A percentile compares a stretch with the other conserved stretches of the same genome.
Conservation (phyloP, 2,329 filamentous ascomycete genomes). For the Colletotrichum euphorbiae region DNA sequence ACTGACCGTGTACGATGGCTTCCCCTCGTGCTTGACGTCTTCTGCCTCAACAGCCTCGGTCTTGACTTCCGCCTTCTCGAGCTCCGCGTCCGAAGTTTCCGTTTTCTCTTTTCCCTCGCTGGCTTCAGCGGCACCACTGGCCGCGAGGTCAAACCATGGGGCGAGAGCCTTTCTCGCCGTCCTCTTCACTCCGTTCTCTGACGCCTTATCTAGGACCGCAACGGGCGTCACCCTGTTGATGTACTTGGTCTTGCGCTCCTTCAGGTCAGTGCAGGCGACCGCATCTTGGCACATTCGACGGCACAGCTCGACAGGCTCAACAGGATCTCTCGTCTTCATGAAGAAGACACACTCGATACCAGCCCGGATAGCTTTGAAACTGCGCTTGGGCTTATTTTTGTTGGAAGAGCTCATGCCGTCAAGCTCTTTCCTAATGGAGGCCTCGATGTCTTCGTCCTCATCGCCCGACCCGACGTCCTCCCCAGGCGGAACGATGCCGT, state of each 20-base stretch:
- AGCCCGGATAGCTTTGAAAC: slow-evolving; percentile 65
- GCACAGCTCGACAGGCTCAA: slow-evolving; percentile 67
- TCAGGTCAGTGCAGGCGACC: slow-evolving; percentile 53
- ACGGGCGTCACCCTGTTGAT: slow-evolving; percentile 69
- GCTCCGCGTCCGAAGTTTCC: no score
- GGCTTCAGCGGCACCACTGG: slow-evolving; percentile 26
- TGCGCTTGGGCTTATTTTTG: slow-evolving; percentile 55
- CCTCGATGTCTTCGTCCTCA: slow-evolving; percentile 75
- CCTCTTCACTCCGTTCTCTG: slow-evolving; percentile 73
- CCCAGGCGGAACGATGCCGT: slow-evolving; percentile 58
- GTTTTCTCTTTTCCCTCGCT: slow-evolving; percentile 40
- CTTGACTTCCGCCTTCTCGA: slow-evolving; percentile 7
- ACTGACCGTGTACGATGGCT: slow-evolving; percentile 57
- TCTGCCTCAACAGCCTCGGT: slow-evolving; percentile 25
- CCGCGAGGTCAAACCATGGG: slow-evolving; percentile 68
- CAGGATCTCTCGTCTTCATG: slow-evolving; percentile 65
- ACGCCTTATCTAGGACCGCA: slow-evolving; percentile 70
- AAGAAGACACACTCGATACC: slow-evolving; percentile 74
- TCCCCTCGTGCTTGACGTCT: slow-evolving; percentile 30
- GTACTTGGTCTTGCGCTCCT: slow-evolving; percentile 64
- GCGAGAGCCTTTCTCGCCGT: slow-evolving; percentile 72
- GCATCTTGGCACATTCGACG: slow-evolving; percentile 68
- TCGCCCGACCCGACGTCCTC: slow-evolving; percentile 52
- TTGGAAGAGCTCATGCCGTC: slow-evolving; percentile 62
- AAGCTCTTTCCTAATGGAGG: slow-evolving; percentile 79